Percentiles rank a stretch among this genome's conserved stretches.
Conservation (phyloP, 257 asterid genomes). For the Thymus mandschuricus region DNA sequence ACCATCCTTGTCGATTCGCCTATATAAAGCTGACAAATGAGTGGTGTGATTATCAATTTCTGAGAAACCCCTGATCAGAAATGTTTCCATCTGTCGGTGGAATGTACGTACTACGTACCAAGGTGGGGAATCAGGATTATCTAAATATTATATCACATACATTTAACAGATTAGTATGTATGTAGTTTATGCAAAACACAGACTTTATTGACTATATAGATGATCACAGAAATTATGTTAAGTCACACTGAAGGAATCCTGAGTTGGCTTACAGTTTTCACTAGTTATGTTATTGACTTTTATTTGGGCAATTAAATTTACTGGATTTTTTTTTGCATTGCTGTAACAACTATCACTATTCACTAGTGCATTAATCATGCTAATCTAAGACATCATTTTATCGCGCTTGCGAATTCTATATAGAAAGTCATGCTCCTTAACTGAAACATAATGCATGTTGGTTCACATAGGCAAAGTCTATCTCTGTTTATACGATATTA, state of each 20-base stretch:
- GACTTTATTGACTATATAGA: background rate
- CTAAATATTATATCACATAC: background rate
- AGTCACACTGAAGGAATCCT: background rate
- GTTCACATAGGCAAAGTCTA: background rate
- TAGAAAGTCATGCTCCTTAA: background rate
- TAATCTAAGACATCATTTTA: background rate
- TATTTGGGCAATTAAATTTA: background rate
- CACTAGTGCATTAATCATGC: background rate
- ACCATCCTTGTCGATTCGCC: too few relatives aligned
- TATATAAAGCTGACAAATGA: too few relatives aligned
- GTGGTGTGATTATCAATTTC: background rate
- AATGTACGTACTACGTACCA: background rate
- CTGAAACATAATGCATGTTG: background rate
- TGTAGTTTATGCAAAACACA: background rate
- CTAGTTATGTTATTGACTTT: background rate
- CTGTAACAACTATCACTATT: background rate
- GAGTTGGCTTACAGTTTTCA: background rate
- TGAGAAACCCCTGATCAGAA: background rate
- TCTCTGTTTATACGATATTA: background rate
- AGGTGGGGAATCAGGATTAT: background rate
- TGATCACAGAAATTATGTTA: background rate
- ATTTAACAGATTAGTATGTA: too few relatives aligned
- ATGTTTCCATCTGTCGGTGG: background rate
- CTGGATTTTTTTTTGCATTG: background rate
- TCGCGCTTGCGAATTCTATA: background rate